Evolutionary conservation across 768 basidiomycete genomes (phyloP).

Genomic region (Fomitopsis pulvina): DNA sequence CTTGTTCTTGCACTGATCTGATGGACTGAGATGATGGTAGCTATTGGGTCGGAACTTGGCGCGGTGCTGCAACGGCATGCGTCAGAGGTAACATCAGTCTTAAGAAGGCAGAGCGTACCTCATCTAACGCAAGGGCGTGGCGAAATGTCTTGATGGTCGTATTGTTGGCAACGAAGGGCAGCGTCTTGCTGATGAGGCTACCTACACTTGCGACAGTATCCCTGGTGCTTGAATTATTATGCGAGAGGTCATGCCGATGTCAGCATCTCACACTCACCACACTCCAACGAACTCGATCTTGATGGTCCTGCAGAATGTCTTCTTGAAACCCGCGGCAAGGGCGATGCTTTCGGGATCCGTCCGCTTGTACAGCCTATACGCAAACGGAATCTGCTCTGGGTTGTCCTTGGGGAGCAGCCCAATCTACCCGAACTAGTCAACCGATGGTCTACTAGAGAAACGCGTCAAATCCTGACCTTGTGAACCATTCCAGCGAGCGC

Average conservation of each 20-base stretch:
- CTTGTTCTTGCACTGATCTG: background rate
- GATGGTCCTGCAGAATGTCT: slow-evolving; percentile 62
- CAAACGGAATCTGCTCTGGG: slow-evolving; percentile 62
- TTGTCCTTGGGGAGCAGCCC: slow-evolving; percentile 69
- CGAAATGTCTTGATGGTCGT: slow-evolving; percentile 62
- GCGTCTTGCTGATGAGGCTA: slow-evolving; percentile 43
- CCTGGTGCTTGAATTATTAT: slow-evolving; percentile 29
- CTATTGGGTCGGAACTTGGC: slow-evolving; percentile 58
- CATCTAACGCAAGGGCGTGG: slow-evolving; percentile 74
- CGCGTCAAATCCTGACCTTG: slow-evolving; percentile 57
- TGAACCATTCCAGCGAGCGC: slow-evolving; percentile 71
- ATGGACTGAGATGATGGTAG: slow-evolving; percentile 43
- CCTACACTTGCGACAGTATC: slow-evolving; percentile 81
- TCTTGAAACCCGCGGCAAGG: slow-evolving; percentile 62
- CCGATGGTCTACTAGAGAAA: background rate
- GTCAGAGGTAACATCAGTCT: background rate
- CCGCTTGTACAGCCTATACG: slow-evolving; percentile 64
- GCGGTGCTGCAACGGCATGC: slow-evolving; percentile 40
- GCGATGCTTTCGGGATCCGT: slow-evolving; percentile 36
- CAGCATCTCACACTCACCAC: slow-evolving; percentile 37
- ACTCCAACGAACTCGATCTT: slow-evolving; percentile 75
- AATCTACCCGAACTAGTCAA: slow-evolving; percentile 33
- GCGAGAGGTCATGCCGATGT: too few species aligned
- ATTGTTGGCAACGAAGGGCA: slow-evolving; percentile 67
- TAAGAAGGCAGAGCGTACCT: slow-evolving; percentile 36